Evolutionary conservation across 1,284 basidiomycete genomes (phyloP).

Genomic region (Cutaneotrichosporon sp.): DNA sequence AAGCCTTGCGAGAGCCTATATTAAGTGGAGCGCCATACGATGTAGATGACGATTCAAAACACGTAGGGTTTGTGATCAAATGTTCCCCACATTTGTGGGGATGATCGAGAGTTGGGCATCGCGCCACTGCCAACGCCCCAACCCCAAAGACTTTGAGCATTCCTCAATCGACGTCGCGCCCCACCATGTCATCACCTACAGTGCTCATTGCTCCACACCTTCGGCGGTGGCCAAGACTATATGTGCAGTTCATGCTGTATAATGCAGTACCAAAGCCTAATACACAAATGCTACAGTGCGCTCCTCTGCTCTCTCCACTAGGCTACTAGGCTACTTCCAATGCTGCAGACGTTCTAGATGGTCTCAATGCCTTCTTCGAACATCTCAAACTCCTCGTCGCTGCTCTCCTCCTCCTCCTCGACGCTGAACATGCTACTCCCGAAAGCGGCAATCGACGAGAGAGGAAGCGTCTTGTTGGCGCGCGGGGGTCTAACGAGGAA

Average conservation of each 20-base stretch:
- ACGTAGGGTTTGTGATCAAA: too few relatives aligned
- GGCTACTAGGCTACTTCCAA: not conserved
- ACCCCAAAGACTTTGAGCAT: too few relatives aligned
- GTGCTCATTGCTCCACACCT: too few relatives aligned
- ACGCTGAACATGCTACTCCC: not conserved
- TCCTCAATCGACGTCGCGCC: not conserved
- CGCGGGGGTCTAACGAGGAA: conserved; percentile 1
- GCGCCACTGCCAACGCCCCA: too few relatives aligned
- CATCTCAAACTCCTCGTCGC: not conserved
- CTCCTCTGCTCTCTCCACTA: not conserved
- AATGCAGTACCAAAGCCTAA: not conserved
- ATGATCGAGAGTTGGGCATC: too few relatives aligned
- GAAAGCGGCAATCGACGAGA: not conserved
- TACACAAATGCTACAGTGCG: conserved; percentile 8
- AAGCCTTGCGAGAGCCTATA: too few relatives aligned
- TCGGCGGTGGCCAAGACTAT: not conserved
- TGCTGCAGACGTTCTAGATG: not conserved
- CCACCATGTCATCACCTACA: not conserved
- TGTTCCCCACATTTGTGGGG: too few relatives aligned
- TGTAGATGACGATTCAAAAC: too few relatives aligned
- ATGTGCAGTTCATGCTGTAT: not conserved
- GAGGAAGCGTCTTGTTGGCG: not conserved
- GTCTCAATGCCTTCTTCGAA: not conserved
- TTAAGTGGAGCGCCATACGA: too few relatives aligned
- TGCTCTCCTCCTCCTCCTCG: not conserved